Evolutionary conservation across 1,284 basidiomycete genomes (phyloP).

Genomic region (Sporisorium graminicola): DNA sequence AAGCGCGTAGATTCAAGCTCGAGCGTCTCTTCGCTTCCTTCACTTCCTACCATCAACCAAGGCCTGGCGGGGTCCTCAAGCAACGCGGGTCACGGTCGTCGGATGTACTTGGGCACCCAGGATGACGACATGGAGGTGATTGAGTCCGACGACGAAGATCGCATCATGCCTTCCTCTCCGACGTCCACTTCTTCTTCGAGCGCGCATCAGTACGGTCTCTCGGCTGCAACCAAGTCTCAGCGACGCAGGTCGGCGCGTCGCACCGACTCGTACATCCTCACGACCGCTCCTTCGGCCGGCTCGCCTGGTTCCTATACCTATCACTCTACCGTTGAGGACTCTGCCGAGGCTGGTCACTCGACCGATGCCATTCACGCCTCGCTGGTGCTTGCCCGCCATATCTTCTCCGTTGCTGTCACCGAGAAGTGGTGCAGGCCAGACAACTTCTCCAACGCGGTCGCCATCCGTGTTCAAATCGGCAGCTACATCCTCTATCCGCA

Average conservation of each 20-base stretch:
- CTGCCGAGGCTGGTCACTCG: conserved; percentile 16
- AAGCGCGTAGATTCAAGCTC: conserved; percentile 19
- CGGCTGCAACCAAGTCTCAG: conserved; percentile 4
- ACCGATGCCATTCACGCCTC: conserved; percentile 33
- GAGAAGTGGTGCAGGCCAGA: conserved; percentile 37
- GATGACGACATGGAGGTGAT: conserved; percentile 39
- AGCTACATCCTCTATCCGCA: conserved; percentile 48
- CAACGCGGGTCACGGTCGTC: conserved; percentile 12
- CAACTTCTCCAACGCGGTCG: conserved; percentile 44
- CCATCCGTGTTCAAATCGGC: conserved; percentile 48
- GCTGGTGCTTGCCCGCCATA: conserved; percentile 27
- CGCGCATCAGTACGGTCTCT: conserved; percentile 8
- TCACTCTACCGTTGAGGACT: conserved; percentile 24
- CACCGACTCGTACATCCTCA: conserved; percentile 32
- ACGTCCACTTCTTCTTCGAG: conserved; percentile 24
- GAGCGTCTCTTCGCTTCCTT: conserved; percentile 29
- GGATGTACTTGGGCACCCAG: not conserved
- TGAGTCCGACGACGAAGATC: conserved; percentile 33
- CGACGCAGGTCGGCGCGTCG: conserved; percentile 14
- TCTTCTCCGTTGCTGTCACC: conserved; percentile 33
- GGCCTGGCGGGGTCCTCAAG: conserved; percentile 19
- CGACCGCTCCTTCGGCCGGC: conserved; percentile 18
- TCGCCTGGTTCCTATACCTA: conserved; percentile 19
- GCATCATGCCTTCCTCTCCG: conserved; percentile 15
- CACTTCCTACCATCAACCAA: conserved; percentile 29